phyloP scores from a whole-genome alignment of 2,329 filamentous ascomycete genomes.

The Exophiala xenobiotica region DNA sequence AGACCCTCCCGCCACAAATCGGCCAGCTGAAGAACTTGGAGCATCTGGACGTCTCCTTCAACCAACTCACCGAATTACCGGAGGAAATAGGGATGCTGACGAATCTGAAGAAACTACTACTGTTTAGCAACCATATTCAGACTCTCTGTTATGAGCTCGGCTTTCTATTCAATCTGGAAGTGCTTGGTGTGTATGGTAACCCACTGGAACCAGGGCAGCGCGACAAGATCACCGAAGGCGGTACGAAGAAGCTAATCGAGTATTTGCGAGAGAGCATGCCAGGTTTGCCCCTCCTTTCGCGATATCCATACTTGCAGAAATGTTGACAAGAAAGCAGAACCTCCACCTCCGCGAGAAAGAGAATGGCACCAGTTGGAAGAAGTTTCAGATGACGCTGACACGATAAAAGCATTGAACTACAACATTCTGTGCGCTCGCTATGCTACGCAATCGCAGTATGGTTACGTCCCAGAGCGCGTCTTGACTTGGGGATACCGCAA shows the following conservation, averaged over 20 bases:
- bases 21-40: conserved; percentile 78
- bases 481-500: conserved; percentile 85
- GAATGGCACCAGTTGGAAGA: conserved; percentile 74
- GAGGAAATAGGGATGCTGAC: conserved; percentile 96
- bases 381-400: conserved; percentile 56
- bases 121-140: conserved; percentile 83
- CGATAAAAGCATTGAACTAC: conserved; percentile 84
- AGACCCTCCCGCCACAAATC: conserved; percentile 74
- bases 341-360: conserved; percentile 72
- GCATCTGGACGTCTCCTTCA: conserved; percentile 84
- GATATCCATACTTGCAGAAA: conserved; percentile 25
- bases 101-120: conserved; percentile 76
- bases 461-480: conserved; percentile 80
- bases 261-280: conserved; percentile 80
- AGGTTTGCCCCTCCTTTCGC: conserved; percentile 56
- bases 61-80: conserved; percentile 77
- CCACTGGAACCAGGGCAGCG: conserved; percentile 74
- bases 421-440: conserved; percentile 96
- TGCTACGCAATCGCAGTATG: conserved; percentile 79
- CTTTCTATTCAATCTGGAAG: conserved; percentile 81
- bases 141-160: conserved; percentile 83
- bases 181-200: conserved; percentile 90
- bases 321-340: conserved; percentile 54
- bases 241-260: conserved; percentile 80
- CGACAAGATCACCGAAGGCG: conserved; percentile 79